A percentile compares a stretch with the other conserved stretches of the same genome.
Conservation (phyloP, 31 red algal species). For the Odonthalia washingtoniensis region DNA sequence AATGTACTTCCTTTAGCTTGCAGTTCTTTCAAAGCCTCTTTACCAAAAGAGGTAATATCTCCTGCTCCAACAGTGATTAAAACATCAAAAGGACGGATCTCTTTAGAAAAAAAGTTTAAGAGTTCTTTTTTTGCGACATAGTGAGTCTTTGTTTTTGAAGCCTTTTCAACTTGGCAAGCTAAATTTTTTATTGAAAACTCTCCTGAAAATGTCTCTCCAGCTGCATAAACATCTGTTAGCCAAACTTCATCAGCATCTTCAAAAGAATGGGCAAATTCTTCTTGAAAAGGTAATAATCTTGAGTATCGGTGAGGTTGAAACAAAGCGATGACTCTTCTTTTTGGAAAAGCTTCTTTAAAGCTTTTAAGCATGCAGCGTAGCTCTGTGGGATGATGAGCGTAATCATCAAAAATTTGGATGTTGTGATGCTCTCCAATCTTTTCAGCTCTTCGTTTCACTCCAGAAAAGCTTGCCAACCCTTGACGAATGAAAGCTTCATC, state of each 20-base stretch:
- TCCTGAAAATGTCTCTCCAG: slow-evolving; percentile 3
- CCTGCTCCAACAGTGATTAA: slow-evolving; percentile 23
- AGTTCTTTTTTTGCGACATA: no score
- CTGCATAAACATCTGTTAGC: slow-evolving; percentile 28
- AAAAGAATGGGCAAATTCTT: slow-evolving; percentile 9
- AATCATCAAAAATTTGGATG: slow-evolving; percentile 5
- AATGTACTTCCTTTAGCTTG: background rate
- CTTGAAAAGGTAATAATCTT: background rate
- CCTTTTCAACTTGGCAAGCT: no score
- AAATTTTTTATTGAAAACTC: no score
- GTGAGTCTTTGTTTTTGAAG: no score
- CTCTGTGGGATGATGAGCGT: slow-evolving; percentile 14
- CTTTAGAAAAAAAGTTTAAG: no score
- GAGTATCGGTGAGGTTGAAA: slow-evolving; percentile 37
- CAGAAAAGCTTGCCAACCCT: background rate
- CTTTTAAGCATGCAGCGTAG: background rate
- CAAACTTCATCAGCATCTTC: background rate
- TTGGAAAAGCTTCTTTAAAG: background rate
- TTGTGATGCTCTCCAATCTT: background rate
- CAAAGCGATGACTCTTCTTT: background rate
- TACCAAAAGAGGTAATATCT: background rate
- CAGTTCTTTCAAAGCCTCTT: background rate
- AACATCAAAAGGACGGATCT: background rate
- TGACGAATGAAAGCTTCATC: background rate
- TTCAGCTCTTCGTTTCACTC: background rate